Evolutionary conservation across 352 stramenopile genomes (phyloP), one percentile per base, ranked within the genome.

Genomic region (Phytophthora tubulina): DNA sequence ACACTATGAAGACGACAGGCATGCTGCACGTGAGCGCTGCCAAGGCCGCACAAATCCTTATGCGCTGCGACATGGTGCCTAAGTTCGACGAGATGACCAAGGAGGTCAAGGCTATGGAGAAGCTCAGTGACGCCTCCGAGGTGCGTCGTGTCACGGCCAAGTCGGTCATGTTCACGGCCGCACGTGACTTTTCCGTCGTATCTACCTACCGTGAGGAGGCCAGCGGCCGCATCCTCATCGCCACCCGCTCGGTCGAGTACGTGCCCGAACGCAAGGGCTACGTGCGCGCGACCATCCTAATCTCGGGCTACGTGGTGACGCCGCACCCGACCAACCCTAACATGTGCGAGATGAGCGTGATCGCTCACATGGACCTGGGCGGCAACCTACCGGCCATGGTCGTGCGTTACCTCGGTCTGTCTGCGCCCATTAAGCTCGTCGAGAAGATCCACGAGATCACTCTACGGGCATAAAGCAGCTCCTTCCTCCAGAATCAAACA

Each of bases 61-160:
- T 83, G 61, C 67, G 76, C 30, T 62, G 74, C 32, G 76, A 92
- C 35, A 88, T 88, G 76, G 85, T 91, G 15, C 86, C 86, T 9
- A 89, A 88, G 68, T 92, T 90, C 53, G 88, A 95, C 50, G 87
- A 94, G 32, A 91, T 94, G 82, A 95, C 86, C 15, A 90, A 89
- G 73, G 81, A 92, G 39, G 82, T 91, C 3, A 78, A 76, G 45
- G 21, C 80, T 3, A 50, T 95, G 41, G 83, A 95, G 67, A 86
- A 85, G 59, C 76, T 91, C 21, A 90, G 74, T 53, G 82, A 88
- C 15, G 72, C 69, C 30, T 94, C 86, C 0, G 84, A 95, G 48
- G 74, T 92, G 32, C 84, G 88, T 30, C 76, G 82, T 30, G 86
- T 84, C 36, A 84, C 77, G 2, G 86, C 77, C 51, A 90, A 91